These are phyloP conservation scores for Biancaea sappan DNA, from an alignment of 306 rosid genomes.

Conservation along the genomic window DNA sequence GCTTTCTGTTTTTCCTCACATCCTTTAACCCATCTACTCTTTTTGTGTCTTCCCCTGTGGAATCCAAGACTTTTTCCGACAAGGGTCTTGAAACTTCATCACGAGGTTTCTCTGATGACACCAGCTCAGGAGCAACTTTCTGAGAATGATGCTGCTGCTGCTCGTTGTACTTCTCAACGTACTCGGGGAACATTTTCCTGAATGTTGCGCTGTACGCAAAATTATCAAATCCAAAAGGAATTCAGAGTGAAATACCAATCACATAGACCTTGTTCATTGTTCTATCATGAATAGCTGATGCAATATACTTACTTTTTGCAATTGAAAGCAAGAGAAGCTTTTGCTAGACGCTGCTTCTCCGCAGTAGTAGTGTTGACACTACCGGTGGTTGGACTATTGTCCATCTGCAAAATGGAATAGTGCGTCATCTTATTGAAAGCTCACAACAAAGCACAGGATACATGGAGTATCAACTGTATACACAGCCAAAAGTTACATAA, in stretches of 20 bases:
- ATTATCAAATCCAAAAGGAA: conserved; percentile 12
- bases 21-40: conserved; percentile 50
- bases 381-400: conserved; percentile 96
- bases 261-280: conserved; percentile 11
- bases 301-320: conserved; percentile 74
- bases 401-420: conserved; percentile 72
- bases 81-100: conserved; percentile 48
- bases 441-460: conserved; percentile 16
- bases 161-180: conserved; percentile 82
- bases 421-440: neutral
- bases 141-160: conserved; percentile 48
- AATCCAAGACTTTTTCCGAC: conserved; percentile 45
- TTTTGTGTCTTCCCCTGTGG: conserved; percentile 49
- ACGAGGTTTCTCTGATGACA: conserved; percentile 36
- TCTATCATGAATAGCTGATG: conserved; percentile 20
- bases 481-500: neutral
- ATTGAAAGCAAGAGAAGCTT: conserved; percentile 86
- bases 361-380: conserved; percentile 80
- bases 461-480: neutral
- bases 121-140: conserved; percentile 56
- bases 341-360: conserved; percentile 93
- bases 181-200: conserved; percentile 91
- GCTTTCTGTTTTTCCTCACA: conserved; percentile 50
- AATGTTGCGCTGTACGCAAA: conserved; percentile 66
- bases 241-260: conserved; percentile 24